Conservation (phyloP, 306 rosid genomes). For the Sicyos edulis region DNA sequence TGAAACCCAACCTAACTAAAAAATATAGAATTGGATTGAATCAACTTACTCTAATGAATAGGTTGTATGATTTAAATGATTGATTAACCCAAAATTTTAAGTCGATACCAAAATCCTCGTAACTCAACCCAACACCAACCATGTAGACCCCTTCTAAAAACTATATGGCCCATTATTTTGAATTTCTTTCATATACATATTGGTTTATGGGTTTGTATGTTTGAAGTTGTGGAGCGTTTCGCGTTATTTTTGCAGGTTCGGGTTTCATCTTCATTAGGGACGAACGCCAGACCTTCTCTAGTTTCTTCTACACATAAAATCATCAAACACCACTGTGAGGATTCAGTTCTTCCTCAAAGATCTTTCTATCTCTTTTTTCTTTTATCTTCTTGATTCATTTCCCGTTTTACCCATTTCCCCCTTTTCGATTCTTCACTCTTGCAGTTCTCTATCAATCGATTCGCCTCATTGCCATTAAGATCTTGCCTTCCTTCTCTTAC, state of each 20-base stretch:
- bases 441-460: not conserved
- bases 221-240: not conserved
- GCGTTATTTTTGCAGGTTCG: not conserved
- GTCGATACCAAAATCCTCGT: too few relatives aligned
- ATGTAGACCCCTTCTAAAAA: too few relatives aligned
- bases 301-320: not conserved
- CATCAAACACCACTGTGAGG: not conserved
- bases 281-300: not conserved
- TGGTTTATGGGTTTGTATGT: not conserved
- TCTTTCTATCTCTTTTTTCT: not conserved
- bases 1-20: too few relatives aligned
- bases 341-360: not conserved
- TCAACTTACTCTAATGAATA: too few relatives aligned
- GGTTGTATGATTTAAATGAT: too few relatives aligned
- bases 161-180: too few relatives aligned
- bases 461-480: slow-evolving; percentile 1
- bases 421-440: not conserved
- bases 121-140: too few relatives aligned
- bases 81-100: too few relatives aligned
- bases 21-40: too few relatives aligned
- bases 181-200: not conserved
- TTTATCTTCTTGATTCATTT: too few relatives aligned
- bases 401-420: too few relatives aligned
- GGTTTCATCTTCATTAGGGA: slow-evolving; percentile 3
- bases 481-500: not conserved